Evolutionary conservation across 2,329 filamentous ascomycete species (phyloP).

Genomic region (Pseudogymnoascus sp.): DNA sequence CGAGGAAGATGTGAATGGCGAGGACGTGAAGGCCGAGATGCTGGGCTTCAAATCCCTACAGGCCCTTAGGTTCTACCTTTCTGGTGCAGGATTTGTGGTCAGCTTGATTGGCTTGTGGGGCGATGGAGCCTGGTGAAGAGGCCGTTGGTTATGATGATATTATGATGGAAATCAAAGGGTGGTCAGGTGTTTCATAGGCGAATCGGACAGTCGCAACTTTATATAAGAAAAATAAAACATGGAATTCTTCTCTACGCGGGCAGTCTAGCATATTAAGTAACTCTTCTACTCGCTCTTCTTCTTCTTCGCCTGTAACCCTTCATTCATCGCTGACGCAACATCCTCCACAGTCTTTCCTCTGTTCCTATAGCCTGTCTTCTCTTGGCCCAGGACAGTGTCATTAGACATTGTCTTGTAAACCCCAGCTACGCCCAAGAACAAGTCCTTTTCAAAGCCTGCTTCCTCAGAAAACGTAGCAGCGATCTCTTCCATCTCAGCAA

Average conservation of each 20-base stretch:
- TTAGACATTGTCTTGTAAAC: slow-evolving; percentile 56
- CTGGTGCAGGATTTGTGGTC: slow-evolving; percentile 51
- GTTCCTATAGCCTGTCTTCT: slow-evolving; percentile 49
- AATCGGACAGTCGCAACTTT: slow-evolving; percentile 1
- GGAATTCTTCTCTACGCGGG: neutral
- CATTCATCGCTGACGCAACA: slow-evolving; percentile 42
- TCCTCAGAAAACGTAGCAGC: slow-evolving; percentile 56
- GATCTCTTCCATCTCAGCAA: slow-evolving; percentile 71
- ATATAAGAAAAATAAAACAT: slow-evolving; percentile 5
- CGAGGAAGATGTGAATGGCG: slow-evolving; percentile 46
- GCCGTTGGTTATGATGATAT: neutral
- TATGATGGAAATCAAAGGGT: slow-evolving; percentile 1
- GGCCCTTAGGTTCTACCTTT: slow-evolving; percentile 44
- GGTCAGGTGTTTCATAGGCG: slow-evolving; percentile 5
- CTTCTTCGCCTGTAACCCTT: slow-evolving; percentile 39
- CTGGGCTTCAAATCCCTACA: slow-evolving; percentile 49
- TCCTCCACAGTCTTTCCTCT: slow-evolving; percentile 51
- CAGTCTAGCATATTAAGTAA: neutral
- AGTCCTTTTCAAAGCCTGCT: slow-evolving; percentile 49
- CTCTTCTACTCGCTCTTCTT: slow-evolving; percentile 29
- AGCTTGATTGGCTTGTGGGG: slow-evolving; percentile 60
- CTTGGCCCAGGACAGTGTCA: slow-evolving; percentile 51
- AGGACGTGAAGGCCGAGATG: slow-evolving; percentile 51
- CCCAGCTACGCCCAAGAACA: slow-evolving; percentile 53
- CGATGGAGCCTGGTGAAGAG: slow-evolving; percentile 38